Conservation (phyloP, 164 flowering plant genomes). For the Buxus sempervirens region DNA sequence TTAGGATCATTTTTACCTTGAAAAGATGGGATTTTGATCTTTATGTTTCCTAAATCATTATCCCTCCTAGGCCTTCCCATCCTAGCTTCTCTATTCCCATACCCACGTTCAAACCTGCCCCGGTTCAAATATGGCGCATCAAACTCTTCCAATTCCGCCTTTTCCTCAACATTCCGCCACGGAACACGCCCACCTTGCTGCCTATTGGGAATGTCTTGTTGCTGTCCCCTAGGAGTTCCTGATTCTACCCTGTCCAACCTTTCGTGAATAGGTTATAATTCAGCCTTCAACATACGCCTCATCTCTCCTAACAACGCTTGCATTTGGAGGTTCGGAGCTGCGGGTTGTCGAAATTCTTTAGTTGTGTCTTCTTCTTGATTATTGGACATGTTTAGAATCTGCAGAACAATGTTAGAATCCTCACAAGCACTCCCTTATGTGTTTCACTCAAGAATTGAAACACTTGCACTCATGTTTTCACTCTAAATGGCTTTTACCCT, state of each 20-base stretch:
- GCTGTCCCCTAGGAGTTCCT: not conserved
- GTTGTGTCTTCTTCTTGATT: no score
- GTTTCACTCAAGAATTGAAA: no score
- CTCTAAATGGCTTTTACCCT: no score
- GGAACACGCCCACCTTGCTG: not conserved
- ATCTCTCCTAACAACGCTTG: slow-evolving; percentile 9
- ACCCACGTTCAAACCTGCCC: not conserved
- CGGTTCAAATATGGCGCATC: not conserved
- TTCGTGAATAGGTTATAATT: not conserved
- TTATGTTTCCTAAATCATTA: no score
- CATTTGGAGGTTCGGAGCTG: not conserved
- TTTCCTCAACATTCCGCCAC: not conserved
- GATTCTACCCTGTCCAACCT: slow-evolving; percentile 1
- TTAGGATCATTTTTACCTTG: no score
- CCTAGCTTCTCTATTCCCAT: not conserved
- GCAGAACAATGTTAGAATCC: no score
- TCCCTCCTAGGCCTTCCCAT: not conserved
- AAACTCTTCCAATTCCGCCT: not conserved
- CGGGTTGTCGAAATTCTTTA: no score
- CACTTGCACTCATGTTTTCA: no score
- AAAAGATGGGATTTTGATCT: no score
- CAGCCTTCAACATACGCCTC: slow-evolving; percentile 5
- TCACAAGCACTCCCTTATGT: no score
- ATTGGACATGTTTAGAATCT: no score
- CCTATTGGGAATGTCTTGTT: no score